Conservation (phyloP, 768 basidiomycete genomes). For the Rhodocollybia butyracea region DNA sequence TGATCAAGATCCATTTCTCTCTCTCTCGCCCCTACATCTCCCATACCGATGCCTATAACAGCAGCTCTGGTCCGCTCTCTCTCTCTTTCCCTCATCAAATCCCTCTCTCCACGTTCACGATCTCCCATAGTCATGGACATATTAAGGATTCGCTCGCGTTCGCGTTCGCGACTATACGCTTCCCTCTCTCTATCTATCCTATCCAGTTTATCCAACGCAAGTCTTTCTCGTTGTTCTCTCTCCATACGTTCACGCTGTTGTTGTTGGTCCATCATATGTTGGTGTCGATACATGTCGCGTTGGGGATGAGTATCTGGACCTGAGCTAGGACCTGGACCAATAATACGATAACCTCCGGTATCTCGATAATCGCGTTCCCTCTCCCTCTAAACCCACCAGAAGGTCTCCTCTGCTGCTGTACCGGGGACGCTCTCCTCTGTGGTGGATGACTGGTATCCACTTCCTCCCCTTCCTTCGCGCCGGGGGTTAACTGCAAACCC, state of each 20-base stretch:
- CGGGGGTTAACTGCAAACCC: slow-evolving; percentile 11
- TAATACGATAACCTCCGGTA: slow-evolving; percentile 11
- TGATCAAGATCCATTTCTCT: not conserved
- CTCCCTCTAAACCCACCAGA: too few species aligned
- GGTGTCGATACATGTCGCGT: not conserved
- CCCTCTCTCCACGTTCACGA: slow-evolving; percentile 14
- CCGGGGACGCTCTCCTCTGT: slow-evolving; percentile 12
- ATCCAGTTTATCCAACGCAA: slow-evolving; percentile 28
- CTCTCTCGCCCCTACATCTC: not conserved
- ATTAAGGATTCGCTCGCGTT: slow-evolving; percentile 13
- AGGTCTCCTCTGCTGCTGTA: slow-evolving; percentile 13
- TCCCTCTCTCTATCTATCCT: slow-evolving; percentile 26
- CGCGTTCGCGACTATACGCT: slow-evolving; percentile 14
- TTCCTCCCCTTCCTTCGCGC: slow-evolving; percentile 8
- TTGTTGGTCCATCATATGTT: not conserved
- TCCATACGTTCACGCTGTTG: not conserved
- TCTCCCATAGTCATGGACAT: slow-evolving; percentile 9
- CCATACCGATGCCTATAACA: slow-evolving; percentile 5
- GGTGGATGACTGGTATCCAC: slow-evolving; percentile 12
- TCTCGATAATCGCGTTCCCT: slow-evolving; percentile 2
- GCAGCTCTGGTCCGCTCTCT: slow-evolving; percentile 8
- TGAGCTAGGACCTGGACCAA: not conserved
- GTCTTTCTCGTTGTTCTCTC: slow-evolving; percentile 15
- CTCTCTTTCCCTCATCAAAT: slow-evolving; percentile 18
- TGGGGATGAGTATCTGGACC: not conserved